phyloP scores from a whole-genome alignment of 2,329 filamentous ascomycete genomes.

The Aspergillus sergii region DNA sequence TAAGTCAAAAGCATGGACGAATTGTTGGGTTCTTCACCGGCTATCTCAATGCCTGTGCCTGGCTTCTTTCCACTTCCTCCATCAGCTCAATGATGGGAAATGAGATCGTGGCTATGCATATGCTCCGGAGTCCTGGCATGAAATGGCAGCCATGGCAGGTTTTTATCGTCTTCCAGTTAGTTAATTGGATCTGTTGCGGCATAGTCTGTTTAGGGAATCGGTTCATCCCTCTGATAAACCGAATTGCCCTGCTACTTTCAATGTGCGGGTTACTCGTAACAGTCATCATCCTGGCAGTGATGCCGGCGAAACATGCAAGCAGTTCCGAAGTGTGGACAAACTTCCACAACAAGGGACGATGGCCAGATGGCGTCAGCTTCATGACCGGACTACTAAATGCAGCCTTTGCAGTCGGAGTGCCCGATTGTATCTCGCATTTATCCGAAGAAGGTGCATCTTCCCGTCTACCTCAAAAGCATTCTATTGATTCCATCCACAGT shows the following conservation, averaged over 20 bases:
- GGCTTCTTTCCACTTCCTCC: constrained; percentile 34
- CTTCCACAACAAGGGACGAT: constrained; percentile 35
- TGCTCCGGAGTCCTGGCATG: constrained; percentile 25
- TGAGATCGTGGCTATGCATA: constrained; percentile 35
- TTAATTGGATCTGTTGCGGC: constrained; percentile 54
- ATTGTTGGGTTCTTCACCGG: constrained; percentile 44
- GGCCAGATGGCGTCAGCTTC: constrained; percentile 47
- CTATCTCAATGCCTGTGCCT: constrained; percentile 37
- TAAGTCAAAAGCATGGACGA: constrained; percentile 52
- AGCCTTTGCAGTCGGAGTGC: constrained; percentile 66
- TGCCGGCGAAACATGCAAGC: constrained; percentile 46
- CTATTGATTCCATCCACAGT: constrained; percentile 16
- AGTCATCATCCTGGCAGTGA: constrained; percentile 50
- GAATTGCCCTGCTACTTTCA: constrained; percentile 57
- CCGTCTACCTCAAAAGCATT: no score
- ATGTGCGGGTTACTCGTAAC: constrained; percentile 51
- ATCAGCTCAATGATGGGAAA: constrained; percentile 37
- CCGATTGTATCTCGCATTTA: constrained; percentile 64
- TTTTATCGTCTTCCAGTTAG: constrained; percentile 43
- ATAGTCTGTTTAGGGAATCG: constrained; percentile 58
- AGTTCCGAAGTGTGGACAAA: constrained; percentile 30
- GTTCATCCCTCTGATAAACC: constrained; percentile 52
- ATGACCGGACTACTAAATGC: constrained; percentile 65
- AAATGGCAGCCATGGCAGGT: constrained; percentile 35
- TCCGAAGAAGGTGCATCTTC: constrained; percentile 54